Percentiles rank a stretch among this genome's conserved stretches.
These are phyloP conservation scores for Sordariomycetes sp. DNA, from an alignment of 2,329 filamentous ascomycete species.

Conservation along the genomic window DNA sequence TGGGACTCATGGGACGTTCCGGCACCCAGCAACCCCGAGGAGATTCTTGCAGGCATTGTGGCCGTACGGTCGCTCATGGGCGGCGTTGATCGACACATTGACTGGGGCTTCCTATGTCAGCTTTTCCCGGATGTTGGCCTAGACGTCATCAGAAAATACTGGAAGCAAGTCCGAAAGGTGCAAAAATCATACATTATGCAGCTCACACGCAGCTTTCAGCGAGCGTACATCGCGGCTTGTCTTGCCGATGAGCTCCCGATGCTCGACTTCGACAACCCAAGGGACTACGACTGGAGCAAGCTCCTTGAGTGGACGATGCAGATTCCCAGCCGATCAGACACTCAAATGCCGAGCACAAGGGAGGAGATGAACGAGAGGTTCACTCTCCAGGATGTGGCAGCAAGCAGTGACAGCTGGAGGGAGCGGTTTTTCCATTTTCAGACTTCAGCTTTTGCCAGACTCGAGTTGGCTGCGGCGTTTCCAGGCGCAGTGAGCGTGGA, in stretches of 20 bases:
- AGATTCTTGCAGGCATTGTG: slow-evolving; percentile 47
- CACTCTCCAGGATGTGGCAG: slow-evolving; percentile 25
- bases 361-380: slow-evolving; percentile 33
- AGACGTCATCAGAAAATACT: slow-evolving; percentile 43
- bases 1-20: too few relatives aligned
- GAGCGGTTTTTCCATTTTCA: slow-evolving; percentile 46
- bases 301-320: slow-evolving; percentile 59
- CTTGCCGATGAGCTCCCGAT: slow-evolving; percentile 48
- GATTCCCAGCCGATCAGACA: slow-evolving; percentile 33
- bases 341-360: slow-evolving; percentile 38
- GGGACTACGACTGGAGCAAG: slow-evolving; percentile 58
- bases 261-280: slow-evolving; percentile 54
- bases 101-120: slow-evolving; percentile 50
- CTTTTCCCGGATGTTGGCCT: slow-evolving; percentile 46
- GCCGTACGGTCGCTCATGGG: slow-evolving; percentile 49
- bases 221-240: slow-evolving; percentile 57
- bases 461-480: slow-evolving; percentile 43
- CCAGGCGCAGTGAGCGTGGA: slow-evolving; percentile 22
- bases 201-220: slow-evolving; percentile 52
- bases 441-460: slow-evolving; percentile 46
- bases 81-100: slow-evolving; percentile 48
- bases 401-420: slow-evolving; percentile 33
- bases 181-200: slow-evolving; percentile 44
- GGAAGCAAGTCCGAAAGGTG: slow-evolving; percentile 41
- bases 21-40: slow-evolving; percentile 11